Conservation (phyloP, 331 rosid species). For the Arachis monticola region DNA sequence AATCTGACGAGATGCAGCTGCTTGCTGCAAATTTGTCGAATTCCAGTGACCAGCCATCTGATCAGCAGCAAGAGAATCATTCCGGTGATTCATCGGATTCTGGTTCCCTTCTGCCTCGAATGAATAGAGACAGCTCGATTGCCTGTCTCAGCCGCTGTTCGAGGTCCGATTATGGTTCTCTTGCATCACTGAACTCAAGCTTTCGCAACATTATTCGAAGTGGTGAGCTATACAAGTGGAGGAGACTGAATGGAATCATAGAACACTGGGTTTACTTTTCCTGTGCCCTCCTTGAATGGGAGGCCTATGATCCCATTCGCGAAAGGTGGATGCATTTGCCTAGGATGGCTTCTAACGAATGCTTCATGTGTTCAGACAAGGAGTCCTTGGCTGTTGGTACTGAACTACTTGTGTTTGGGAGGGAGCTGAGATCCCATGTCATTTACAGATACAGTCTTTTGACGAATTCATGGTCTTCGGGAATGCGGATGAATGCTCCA, state of each 20-base stretch:
- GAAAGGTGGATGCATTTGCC: slow-evolving; percentile 81
- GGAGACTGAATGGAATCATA: slow-evolving; percentile 61
- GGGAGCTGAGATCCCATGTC: slow-evolving; percentile 63
- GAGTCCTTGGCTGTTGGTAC: slow-evolving; percentile 89
- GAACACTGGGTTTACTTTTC: slow-evolving; percentile 93
- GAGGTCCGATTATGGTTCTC: slow-evolving; percentile 70
- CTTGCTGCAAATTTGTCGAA: neutral
- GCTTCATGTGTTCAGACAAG: slow-evolving; percentile 84
- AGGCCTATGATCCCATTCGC: slow-evolving; percentile 75
- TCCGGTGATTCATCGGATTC: slow-evolving; percentile 44
- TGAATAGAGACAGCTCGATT: slow-evolving; percentile 82
- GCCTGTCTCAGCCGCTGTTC: slow-evolving; percentile 73
- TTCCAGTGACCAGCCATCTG: slow-evolving; percentile 29
- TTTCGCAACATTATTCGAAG: slow-evolving; percentile 60
- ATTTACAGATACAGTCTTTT: slow-evolving; percentile 73
- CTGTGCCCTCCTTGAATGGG: slow-evolving; percentile 78
- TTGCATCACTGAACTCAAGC: slow-evolving; percentile 65
- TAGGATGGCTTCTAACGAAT: slow-evolving; percentile 75
- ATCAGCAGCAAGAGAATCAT: slow-evolving; percentile 41
- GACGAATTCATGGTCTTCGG: slow-evolving; percentile 81
- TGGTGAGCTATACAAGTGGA: slow-evolving; percentile 76
- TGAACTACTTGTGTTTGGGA: slow-evolving; percentile 87
- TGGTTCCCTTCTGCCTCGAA: slow-evolving; percentile 43
- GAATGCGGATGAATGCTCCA: slow-evolving; percentile 76
- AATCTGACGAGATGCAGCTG: slow-evolving; percentile 30